These are phyloP conservation scores for Gossypium lobatum DNA, from an alignment of 441 rosid species.

Conservation along the genomic window DNA sequence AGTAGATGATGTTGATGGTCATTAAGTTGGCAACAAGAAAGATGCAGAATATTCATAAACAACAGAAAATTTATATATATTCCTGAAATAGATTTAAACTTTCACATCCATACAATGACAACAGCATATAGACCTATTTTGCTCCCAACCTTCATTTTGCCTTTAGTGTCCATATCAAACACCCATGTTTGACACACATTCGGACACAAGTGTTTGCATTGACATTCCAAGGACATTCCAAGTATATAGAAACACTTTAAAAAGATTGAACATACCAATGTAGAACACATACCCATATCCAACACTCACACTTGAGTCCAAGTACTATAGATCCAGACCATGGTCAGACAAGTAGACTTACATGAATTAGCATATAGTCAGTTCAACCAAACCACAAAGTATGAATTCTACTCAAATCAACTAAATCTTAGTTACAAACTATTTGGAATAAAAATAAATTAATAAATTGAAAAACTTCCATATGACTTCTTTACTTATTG, in stretches of 20 bases:
- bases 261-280: background rate
- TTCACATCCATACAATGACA: background rate
- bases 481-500: background rate
- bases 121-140: background rate
- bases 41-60: background rate
- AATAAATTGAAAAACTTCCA: background rate
- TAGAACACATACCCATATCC: background rate
- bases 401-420: constrained; percentile 2
- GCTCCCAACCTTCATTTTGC: background rate
- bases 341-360: background rate
- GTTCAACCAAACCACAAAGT: background rate
- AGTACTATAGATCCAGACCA: background rate
- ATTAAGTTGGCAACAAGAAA: background rate
- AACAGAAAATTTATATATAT: background rate
- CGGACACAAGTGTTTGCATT: background rate
- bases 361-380: background rate
- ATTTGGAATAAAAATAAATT: background rate
- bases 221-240: background rate
- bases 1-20: background rate
- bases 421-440: background rate
- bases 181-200: background rate
- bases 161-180: background rate
- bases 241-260: background rate
- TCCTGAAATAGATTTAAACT: background rate
- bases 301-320: background rate